Percentiles rank a stretch among this genome's conserved stretches.
Evolutionary conservation across 306 rosid species (phyloP).

Genomic region (Lotus japonicus): DNA sequence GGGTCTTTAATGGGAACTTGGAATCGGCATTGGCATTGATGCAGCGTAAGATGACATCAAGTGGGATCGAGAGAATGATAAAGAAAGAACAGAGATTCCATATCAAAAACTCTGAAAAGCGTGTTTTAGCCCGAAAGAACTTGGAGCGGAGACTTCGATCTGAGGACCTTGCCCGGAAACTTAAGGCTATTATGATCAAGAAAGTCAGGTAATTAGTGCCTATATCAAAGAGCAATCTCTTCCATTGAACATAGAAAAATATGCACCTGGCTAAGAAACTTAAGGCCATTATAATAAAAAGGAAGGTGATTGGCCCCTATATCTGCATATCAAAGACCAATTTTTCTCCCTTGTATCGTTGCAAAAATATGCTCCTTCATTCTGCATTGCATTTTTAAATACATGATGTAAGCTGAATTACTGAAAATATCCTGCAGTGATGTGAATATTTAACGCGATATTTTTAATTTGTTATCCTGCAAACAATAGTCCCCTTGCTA

Average conservation of each 20-base stretch:
- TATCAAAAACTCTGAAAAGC: constrained; percentile 88
- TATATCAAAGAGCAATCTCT: background rate
- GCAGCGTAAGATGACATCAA: constrained; percentile 77
- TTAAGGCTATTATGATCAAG: constrained; percentile 63
- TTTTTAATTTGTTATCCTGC: no score
- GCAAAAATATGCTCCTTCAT: no score
- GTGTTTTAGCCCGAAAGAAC: constrained; percentile 58
- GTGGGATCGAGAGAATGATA: constrained; percentile 87
- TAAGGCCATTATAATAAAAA: constrained; percentile 55
- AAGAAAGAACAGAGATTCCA: constrained; percentile 59
- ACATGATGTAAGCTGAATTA: no score
- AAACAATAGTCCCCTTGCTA: no score
- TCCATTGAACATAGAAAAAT: background rate
- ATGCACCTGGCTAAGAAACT: constrained; percentile 53
- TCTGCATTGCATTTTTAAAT: no score
- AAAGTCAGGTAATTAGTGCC: constrained; percentile 68
- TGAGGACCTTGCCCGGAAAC: constrained; percentile 72
- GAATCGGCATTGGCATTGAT: constrained; percentile 49
- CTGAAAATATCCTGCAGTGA: no score
- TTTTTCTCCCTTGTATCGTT: no score
- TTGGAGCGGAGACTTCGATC: constrained; percentile 57
- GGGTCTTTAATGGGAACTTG: constrained; percentile 57
- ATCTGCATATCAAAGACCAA: no score
- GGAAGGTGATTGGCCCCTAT: background rate
- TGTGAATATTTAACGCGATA: no score